These are phyloP conservation scores for Boletus sp. DNA, from an alignment of 1,284 basidiomycete species.

Conservation along the genomic window DNA sequence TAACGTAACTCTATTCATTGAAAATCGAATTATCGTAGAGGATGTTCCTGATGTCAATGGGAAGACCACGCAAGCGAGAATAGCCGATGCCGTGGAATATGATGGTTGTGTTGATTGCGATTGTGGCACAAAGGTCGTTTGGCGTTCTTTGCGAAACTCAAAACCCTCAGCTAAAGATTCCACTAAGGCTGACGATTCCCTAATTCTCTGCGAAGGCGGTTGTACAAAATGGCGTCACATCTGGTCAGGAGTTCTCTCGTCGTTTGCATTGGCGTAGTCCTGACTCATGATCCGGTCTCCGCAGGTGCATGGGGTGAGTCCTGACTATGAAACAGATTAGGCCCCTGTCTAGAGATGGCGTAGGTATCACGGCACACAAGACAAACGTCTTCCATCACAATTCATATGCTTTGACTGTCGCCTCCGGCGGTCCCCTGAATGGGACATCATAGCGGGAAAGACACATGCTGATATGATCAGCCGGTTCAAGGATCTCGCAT, in stretches of 20 bases:
- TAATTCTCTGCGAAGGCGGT: conserved; percentile 59
- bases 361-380: conserved; percentile 60
- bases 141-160: background rate
- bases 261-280: background rate
- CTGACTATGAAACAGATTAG: background rate
- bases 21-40: conserved; percentile 38
- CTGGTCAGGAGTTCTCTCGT: conserved; percentile 46
- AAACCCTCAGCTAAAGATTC: conserved; percentile 10
- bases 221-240: conserved; percentile 71
- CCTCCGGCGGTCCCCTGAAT: conserved; percentile 56
- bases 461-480: conserved; percentile 56
- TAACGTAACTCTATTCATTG: conserved; percentile 36
- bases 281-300: conserved; percentile 4
- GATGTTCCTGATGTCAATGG: background rate
- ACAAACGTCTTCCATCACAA: conserved; percentile 50
- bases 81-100: conserved; percentile 12
- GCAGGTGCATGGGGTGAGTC: conserved; percentile 73
- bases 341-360: background rate
- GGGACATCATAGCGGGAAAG: conserved; percentile 60
- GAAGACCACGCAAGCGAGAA: background rate
- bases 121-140: conserved; percentile 54
- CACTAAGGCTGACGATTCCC: conserved; percentile 48
- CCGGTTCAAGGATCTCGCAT: conserved; percentile 61
- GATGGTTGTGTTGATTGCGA: conserved; percentile 46
- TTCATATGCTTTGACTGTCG: conserved; percentile 73